Evolutionary conservation across 257 asterid genomes (phyloP).

Genomic region (Vinca minor): DNA sequence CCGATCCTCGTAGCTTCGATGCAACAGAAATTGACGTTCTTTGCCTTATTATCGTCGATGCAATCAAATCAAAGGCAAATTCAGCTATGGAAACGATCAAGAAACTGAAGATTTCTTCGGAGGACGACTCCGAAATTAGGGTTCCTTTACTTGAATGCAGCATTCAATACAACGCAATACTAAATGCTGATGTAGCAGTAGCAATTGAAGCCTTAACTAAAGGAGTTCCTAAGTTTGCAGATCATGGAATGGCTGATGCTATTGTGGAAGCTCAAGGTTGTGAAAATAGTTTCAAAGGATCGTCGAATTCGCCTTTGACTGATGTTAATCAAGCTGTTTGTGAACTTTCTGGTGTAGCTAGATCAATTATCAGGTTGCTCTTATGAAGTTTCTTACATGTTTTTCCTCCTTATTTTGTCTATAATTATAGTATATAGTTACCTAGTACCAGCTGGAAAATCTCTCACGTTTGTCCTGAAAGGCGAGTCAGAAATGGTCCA

Average conservation of each 20-base stretch:
- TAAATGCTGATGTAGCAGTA: slow-evolving; percentile 22
- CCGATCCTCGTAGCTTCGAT: slow-evolving; percentile 23
- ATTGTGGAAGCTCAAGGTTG: slow-evolving; percentile 23
- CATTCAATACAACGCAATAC: slow-evolving; percentile 13
- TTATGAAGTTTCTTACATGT: slow-evolving; percentile 10
- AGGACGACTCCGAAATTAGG: slow-evolving; percentile 12
- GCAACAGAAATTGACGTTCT: slow-evolving; percentile 15
- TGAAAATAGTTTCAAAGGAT: slow-evolving; percentile 12
- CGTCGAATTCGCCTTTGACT: background rate
- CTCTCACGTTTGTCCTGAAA: background rate
- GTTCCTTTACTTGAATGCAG: slow-evolving; percentile 12
- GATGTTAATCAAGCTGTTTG: slow-evolving; percentile 15
- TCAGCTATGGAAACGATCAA: slow-evolving; percentile 8
- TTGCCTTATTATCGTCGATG: slow-evolving; percentile 24
- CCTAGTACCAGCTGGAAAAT: too few relatives aligned
- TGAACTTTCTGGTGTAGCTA: slow-evolving; percentile 28
- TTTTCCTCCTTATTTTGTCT: background rate
- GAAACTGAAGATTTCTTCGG: slow-evolving; percentile 4
- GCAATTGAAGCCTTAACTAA: slow-evolving; percentile 19
- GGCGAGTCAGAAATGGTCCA: too few relatives aligned
- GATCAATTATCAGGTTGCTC: slow-evolving; percentile 26
- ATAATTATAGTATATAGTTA: background rate
- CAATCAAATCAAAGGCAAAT: slow-evolving; percentile 11
- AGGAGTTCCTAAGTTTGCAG: slow-evolving; percentile 29
- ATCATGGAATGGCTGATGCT: slow-evolving; percentile 22